Percentiles rank a stretch among this genome's conserved stretches.
Evolutionary conservation across 2,329 filamentous ascomycete genomes (phyloP).

Genomic region (Mycosphaerella sp.): DNA sequence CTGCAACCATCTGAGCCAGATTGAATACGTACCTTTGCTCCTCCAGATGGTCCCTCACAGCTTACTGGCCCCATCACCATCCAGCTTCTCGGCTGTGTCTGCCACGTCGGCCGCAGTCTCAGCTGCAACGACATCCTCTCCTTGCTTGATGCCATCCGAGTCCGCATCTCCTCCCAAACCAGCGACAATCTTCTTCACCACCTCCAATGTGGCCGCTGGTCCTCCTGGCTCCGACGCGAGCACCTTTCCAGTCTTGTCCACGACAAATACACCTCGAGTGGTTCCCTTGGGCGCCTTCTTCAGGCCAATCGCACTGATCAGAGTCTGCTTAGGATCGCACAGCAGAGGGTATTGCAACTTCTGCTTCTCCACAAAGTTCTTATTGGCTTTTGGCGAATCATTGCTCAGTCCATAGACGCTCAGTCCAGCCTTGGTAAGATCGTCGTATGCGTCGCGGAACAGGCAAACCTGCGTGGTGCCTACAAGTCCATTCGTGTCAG

Average conservation of each 20-base stretch:
- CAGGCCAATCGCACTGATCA: slow-evolving; percentile 82
- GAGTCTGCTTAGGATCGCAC: slow-evolving; percentile 66
- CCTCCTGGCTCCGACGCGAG: slow-evolving; percentile 67
- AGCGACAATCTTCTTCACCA: slow-evolving; percentile 65
- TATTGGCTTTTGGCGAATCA: slow-evolving; percentile 87
- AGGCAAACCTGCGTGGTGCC: slow-evolving; percentile 90
- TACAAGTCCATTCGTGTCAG: slow-evolving; percentile 34
- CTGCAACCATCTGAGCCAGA: too few species aligned
- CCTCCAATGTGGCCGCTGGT: slow-evolving; percentile 69
- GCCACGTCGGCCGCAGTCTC: slow-evolving; percentile 40
- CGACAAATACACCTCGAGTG: slow-evolving; percentile 77
- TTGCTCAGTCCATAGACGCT: slow-evolving; percentile 84
- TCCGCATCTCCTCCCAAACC: slow-evolving; percentile 33
- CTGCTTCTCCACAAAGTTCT: slow-evolving; percentile 86
- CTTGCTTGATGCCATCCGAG: slow-evolving; percentile 31
- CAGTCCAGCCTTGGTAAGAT: slow-evolving; percentile 70
- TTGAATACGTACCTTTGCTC: neutral
- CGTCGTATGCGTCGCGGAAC: slow-evolving; percentile 78
- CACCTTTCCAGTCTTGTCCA: slow-evolving; percentile 63
- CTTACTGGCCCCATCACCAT: slow-evolving; percentile 5
- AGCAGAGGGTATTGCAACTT: slow-evolving; percentile 81
- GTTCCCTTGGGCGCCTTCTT: slow-evolving; percentile 79
- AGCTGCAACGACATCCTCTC: slow-evolving; percentile 28
- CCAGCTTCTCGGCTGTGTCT: slow-evolving; percentile 38
- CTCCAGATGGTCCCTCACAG: neutral